Conservation (phyloP, 2,329 filamentous ascomycete genomes). For the Nemania serpens region DNA sequence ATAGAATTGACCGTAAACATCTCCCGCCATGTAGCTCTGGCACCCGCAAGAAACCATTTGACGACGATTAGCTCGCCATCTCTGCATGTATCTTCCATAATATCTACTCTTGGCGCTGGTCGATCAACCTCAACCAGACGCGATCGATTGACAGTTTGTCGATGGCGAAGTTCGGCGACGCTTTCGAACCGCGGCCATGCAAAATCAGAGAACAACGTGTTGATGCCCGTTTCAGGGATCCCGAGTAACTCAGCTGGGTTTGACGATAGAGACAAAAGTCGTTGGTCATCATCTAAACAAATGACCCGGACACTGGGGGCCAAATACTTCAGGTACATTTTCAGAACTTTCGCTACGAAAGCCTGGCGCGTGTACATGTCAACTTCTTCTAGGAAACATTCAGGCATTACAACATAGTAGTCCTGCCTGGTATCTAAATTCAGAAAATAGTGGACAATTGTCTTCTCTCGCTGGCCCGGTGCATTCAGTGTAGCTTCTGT, state of each 20-base stretch:
- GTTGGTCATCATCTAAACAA: neutral
- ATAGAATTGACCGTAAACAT: constrained; percentile 36
- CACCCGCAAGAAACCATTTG: constrained; percentile 12
- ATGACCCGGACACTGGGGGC: constrained; percentile 3
- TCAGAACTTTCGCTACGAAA: neutral
- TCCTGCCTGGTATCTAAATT: neutral
- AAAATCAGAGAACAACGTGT: neutral
- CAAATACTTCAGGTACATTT: neutral
- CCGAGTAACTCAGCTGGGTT: neutral
- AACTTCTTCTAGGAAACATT: neutral
- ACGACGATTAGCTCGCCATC: constrained; percentile 1
- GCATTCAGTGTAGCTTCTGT: no score
- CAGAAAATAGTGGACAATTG: no score
- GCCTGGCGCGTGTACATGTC: neutral
- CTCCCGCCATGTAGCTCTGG: constrained; percentile 32
- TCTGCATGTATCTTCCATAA: constrained; percentile 5
- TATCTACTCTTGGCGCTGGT: constrained; percentile 10
- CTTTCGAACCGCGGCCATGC: neutral
- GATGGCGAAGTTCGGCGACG: neutral
- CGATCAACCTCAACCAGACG: constrained; percentile 14
- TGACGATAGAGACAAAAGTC: neutral
- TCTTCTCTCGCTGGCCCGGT: no score
- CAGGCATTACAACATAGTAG: neutral
- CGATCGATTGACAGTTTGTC: neutral
- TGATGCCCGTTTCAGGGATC: neutral